Conservation (phyloP, 2,329 filamentous ascomycete genomes). For the Penicillium concentricum region DNA sequence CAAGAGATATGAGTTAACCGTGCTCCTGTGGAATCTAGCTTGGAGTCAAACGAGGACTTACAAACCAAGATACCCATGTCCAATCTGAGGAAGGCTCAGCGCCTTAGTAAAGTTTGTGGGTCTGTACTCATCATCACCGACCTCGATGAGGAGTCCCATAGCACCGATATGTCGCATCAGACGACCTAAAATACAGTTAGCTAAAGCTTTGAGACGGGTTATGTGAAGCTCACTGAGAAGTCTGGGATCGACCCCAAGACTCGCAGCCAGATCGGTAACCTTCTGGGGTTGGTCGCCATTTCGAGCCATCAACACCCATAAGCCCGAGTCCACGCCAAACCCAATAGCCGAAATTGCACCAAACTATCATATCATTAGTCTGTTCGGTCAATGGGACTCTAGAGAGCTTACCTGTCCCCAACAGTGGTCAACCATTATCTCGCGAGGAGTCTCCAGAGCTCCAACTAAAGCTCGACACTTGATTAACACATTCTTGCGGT, state of each 20-base stretch:
- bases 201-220: too few species aligned
- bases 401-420: slow-evolving; percentile 8
- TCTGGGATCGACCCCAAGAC: slow-evolving; percentile 7
- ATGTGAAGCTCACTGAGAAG: slow-evolving; percentile 17
- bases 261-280: neutral
- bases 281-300: slow-evolving; percentile 8
- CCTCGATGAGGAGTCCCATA: neutral
- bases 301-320: slow-evolving; percentile 7
- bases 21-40: neutral
- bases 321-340: slow-evolving; percentile 4
- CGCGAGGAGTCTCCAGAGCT: slow-evolving; percentile 13
- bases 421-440: slow-evolving; percentile 11
- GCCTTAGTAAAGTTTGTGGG: slow-evolving; percentile 1
- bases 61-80: slow-evolving; percentile 1
- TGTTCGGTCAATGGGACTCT: neutral
- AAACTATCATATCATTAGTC: neutral
- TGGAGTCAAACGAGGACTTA: slow-evolving; percentile 4
- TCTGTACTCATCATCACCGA: neutral
- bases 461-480: slow-evolving; percentile 4
- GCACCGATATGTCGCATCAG: slow-evolving; percentile 33
- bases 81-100: slow-evolving; percentile 4
- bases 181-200: slow-evolving; percentile 19
- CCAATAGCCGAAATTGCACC: slow-evolving; percentile 1
- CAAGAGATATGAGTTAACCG: neutral
- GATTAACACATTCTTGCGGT: neutral